Evolutionary conservation across 768 basidiomycete genomes (phyloP).

Genomic region (Tulasnella sp.): DNA sequence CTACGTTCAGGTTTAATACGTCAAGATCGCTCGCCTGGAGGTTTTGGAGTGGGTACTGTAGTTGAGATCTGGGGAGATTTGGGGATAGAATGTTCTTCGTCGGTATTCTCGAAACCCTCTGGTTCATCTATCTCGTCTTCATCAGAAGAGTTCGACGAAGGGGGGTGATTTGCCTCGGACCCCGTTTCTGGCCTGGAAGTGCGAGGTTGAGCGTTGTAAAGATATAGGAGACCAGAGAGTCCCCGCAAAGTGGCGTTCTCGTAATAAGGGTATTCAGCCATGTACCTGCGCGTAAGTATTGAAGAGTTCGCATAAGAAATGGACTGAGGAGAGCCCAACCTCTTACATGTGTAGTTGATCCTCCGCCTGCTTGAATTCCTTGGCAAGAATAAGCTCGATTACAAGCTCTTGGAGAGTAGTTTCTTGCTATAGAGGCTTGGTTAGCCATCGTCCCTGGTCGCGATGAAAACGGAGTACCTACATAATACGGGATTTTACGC

Average conservation of each 20-base stretch:
- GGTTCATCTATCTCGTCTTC: neutral
- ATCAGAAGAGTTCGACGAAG: neutral
- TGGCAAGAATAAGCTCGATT: constrained; percentile 57
- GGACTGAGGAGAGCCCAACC: too few relatives aligned
- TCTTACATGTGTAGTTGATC: constrained; percentile 84
- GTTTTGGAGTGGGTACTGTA: neutral
- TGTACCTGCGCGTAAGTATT: constrained; percentile 51
- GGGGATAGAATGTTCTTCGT: neutral
- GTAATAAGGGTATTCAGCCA: constrained; percentile 83
- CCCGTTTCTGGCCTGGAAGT: neutral
- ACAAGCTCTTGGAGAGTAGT: constrained; percentile 69
- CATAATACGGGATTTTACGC: constrained; percentile 63
- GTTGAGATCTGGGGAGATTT: neutral
- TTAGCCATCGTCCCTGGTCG: too few relatives aligned
- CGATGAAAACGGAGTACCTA: constrained; percentile 40
- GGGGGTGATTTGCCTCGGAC: neutral
- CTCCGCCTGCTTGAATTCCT: constrained; percentile 62
- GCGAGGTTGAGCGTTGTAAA: constrained; percentile 41
- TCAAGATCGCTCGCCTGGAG: neutral
- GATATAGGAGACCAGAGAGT: constrained; percentile 72
- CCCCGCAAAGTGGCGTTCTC: constrained; percentile 74
- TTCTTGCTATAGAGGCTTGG: constrained; percentile 54
- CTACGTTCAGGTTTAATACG: neutral
- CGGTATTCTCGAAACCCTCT: neutral
- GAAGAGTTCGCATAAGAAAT: too few relatives aligned